Conservation (phyloP, 176 grass and related monocot species). For the Juncus effusus region DNA sequence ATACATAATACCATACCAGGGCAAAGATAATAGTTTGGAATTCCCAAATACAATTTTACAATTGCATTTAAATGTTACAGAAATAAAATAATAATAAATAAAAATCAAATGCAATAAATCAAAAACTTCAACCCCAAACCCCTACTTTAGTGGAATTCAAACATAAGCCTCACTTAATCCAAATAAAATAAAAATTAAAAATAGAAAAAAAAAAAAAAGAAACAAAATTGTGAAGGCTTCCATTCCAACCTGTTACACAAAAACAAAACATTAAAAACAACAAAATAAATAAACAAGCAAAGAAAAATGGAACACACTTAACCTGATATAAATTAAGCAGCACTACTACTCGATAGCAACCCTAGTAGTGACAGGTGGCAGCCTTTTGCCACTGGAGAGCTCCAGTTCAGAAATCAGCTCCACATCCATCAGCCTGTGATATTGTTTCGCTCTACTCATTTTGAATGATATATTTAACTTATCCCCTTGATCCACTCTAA, state of each 20-base stretch:
- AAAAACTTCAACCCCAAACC: too few species aligned
- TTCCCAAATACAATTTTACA: too few species aligned
- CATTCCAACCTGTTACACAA: background rate
- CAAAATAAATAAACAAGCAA: background rate
- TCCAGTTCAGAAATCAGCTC: conserved; percentile 74
- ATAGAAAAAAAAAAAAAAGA: background rate
- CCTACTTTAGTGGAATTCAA: background rate
- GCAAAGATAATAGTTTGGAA: too few species aligned
- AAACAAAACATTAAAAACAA: background rate
- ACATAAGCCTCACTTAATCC: background rate
- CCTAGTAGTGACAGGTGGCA: conserved; percentile 54
- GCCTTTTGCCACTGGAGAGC: conserved; percentile 56
- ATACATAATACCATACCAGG: too few species aligned
- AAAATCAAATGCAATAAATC: too few species aligned
- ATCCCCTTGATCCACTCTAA: conserved; percentile 69
- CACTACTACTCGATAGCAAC: conserved; percentile 66
- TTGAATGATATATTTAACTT: conserved; percentile 62
- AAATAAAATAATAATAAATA: too few species aligned
- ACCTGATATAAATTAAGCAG: too few species aligned
- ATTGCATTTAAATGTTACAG: too few species aligned
- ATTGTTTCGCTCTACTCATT: conserved; percentile 88
- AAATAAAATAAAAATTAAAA: background rate
- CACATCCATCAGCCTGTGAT: conserved; percentile 90
- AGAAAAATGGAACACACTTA: conserved; percentile 14
- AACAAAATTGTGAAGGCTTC: background rate